Percentiles rank a stretch among this genome's conserved stretches.
phyloP scores from a whole-genome alignment of 2,329 filamentous ascomycete species.

The Zymoseptoria brevis region DNA sequence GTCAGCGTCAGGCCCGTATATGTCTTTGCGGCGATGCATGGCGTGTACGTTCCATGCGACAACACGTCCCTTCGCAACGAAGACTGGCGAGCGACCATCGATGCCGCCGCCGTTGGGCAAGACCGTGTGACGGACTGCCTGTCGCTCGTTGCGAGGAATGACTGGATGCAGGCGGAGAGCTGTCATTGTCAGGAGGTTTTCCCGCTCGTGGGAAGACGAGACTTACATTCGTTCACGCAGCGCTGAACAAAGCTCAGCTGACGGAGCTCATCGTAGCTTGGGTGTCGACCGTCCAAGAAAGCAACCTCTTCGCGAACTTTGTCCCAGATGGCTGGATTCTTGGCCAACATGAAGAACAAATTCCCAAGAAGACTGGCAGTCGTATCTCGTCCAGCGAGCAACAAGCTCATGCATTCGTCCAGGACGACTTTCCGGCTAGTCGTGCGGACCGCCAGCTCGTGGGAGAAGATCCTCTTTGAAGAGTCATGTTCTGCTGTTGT shows the following conservation, averaged over 20 bases:
- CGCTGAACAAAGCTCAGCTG: constrained; percentile 37
- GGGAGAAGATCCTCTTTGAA: constrained; percentile 41
- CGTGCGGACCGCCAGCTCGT: constrained; percentile 47
- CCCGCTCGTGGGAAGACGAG: not conserved
- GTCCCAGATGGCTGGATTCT: constrained; percentile 14
- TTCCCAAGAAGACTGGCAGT: constrained; percentile 42
- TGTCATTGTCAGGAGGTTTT: not conserved
- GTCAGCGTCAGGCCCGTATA: constrained; percentile 41
- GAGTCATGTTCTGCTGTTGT: not conserved
- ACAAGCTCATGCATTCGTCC: constrained; percentile 40
- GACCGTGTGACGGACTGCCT: constrained; percentile 50
- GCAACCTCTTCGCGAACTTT: constrained; percentile 20
- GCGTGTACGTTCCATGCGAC: constrained; percentile 21
- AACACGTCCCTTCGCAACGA: constrained; percentile 22
- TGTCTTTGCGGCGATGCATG: constrained; percentile 61
- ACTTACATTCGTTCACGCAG: constrained; percentile 51
- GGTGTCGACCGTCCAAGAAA: constrained; percentile 30
- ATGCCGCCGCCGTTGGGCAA: constrained; percentile 54
- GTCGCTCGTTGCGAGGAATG: constrained; percentile 44
- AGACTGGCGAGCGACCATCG: constrained; percentile 47
- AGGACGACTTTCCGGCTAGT: constrained; percentile 32
- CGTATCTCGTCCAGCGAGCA: constrained; percentile 47
- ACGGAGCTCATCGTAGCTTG: constrained; percentile 27
- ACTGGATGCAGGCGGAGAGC: constrained; percentile 62
- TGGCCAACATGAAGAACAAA: constrained; percentile 26